These are phyloP conservation scores for Solanum rostratum DNA, from an alignment of 257 asterid species.

Conservation along the genomic window DNA sequence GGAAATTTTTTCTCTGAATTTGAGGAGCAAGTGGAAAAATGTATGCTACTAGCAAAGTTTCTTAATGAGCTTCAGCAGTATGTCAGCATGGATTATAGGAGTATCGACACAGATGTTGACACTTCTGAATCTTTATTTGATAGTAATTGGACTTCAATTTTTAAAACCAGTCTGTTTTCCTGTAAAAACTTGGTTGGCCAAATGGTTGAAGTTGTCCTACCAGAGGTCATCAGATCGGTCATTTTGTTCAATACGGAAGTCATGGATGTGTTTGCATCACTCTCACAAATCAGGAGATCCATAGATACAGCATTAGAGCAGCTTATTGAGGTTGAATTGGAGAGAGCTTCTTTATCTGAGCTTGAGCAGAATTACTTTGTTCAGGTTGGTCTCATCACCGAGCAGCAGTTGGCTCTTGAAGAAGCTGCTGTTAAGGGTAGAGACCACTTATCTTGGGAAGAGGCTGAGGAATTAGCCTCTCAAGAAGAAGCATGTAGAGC, in stretches of 20 bases:
- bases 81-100: slow-evolving; percentile 28
- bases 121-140: slow-evolving; percentile 15
- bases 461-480: slow-evolving; percentile 98
- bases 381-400: slow-evolving; percentile 82
- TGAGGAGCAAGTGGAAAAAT: slow-evolving; percentile 78
- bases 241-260: slow-evolving; percentile 61
- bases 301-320: slow-evolving; percentile 82
- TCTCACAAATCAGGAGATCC: slow-evolving; percentile 79
- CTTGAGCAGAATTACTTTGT: slow-evolving; percentile 89
- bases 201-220: slow-evolving; percentile 60
- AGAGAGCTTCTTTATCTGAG: slow-evolving; percentile 66
- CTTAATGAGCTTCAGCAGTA: slow-evolving; percentile 44
- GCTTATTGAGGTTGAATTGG: slow-evolving; percentile 82
- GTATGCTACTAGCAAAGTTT: slow-evolving; percentile 63
- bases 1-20: slow-evolving; percentile 49
- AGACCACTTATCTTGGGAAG: slow-evolving; percentile 98
- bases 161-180: slow-evolving; percentile 43
- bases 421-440: slow-evolving; percentile 92
- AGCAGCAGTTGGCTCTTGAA: slow-evolving; percentile 88
- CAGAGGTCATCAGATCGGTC: slow-evolving; percentile 56
- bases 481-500: slow-evolving; percentile 96
- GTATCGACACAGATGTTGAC: slow-evolving; percentile 24
- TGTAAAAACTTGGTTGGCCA: slow-evolving; percentile 51
- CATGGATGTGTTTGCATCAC: slow-evolving; percentile 79
- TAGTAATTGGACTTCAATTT: slow-evolving; percentile 57